A percentile compares a stretch with the other conserved stretches of the same genome.
Conservation (phyloP, 768 basidiomycete species). For the Pisolithus tinctorius region DNA sequence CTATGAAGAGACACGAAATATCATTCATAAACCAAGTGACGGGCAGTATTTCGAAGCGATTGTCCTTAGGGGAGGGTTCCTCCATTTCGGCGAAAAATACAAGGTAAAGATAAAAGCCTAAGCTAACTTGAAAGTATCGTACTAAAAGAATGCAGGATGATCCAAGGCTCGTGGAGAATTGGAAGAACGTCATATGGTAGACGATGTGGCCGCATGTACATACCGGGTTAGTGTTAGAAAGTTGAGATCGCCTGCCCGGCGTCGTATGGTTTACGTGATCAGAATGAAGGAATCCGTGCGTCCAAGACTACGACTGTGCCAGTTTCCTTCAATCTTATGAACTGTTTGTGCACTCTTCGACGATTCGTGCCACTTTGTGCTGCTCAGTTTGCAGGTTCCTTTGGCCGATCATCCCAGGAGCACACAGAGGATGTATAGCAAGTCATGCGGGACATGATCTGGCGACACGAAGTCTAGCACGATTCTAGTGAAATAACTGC, state of each 20-base stretch:
- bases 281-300: too few species aligned
- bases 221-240: too few species aligned
- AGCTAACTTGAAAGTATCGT: not conserved
- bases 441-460: conserved; percentile 1
- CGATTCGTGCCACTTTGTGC: conserved; percentile 44
- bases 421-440: conserved; percentile 5
- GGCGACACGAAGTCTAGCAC: conserved; percentile 44
- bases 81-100: conserved; percentile 61
- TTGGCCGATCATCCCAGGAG: conserved; percentile 58
- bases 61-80: conserved; percentile 69
- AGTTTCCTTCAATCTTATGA: conserved; percentile 36
- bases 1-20: conserved; percentile 55
- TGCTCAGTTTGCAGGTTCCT: conserved; percentile 48
- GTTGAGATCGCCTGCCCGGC: too few species aligned
- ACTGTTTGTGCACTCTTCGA: conserved; percentile 53
- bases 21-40: conserved; percentile 35
- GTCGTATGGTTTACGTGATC: too few species aligned
- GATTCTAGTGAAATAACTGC: conserved; percentile 56
- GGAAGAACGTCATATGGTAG: conserved; percentile 62
- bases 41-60: conserved; percentile 49
- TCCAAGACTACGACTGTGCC: not conserved
- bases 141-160: conserved; percentile 41
- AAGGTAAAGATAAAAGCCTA: conserved; percentile 34
- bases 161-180: conserved; percentile 66
- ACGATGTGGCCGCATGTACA: conserved; percentile 1